Evolutionary conservation across 2,329 filamentous ascomycete species (phyloP), one percentile per base, ranked within the genome.

Genomic region (Alternaria sp.): DNA sequence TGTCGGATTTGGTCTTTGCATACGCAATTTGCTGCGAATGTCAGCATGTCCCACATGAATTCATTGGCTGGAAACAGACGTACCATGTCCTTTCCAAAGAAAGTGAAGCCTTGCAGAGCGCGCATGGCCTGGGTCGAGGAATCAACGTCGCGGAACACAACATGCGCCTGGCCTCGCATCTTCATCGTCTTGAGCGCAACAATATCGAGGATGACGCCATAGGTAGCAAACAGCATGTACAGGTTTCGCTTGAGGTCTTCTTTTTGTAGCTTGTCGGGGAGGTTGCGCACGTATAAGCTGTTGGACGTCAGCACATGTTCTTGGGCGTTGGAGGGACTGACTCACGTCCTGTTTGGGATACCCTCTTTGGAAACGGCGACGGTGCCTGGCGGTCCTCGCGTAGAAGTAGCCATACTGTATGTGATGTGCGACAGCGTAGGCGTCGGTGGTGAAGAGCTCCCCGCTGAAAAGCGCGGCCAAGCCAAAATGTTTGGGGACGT

Each of bases 151-250:
- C 92, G 88, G 78, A 93, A 98, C 14, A 95, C 91, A 62, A 99
- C 84, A 74, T 98, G 95, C 63, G 95, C 95, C 80, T 99, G 95
- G 3, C 95, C 95, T 51, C 95, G 90, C 94, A 98, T 97, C 81
- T 93, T 93, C 78, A 85, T 85, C 1, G 92, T 96, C 82, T 93
- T 96, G 70, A 97, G 84, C 30, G 92, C 92, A 49, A 97, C 91
- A 20, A 99, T 88, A 76, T 99, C 95, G 59, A 99, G 87, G 16
- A 99, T 91, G 0, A 93, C 89, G 41, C 95, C 95, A 76, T 97
- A 96, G 14, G 93, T 96, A 11, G 93, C 93, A 79, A 98, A 98
- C 12, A 98, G 86, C 79, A 93, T 91, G 81, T 99, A 99, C 30
- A 99, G 86, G 5, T 91, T 90, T 46, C 92, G 90, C 72, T 93